Conservation (phyloP, 148 eudicot genomes). For the Amaranthus hypochondriacus region DNA sequence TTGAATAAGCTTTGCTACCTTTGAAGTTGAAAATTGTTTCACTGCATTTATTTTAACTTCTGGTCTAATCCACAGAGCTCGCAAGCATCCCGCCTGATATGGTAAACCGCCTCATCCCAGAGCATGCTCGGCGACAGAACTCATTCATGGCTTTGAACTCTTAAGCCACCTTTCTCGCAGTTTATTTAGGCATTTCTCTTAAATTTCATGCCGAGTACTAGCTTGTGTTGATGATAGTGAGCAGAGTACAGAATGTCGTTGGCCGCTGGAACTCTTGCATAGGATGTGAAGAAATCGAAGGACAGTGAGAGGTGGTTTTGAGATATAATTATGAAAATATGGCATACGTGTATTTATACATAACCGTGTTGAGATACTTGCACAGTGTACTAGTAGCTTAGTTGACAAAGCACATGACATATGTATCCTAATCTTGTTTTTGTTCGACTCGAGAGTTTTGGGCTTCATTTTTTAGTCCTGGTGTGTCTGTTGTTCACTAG, state of each 20-base stretch:
- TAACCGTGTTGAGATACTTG: neutral
- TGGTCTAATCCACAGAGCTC: conserved; percentile 50
- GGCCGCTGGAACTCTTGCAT: conserved; percentile 1
- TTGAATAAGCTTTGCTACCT: neutral
- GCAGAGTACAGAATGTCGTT: conserved; percentile 2
- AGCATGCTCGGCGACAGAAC: conserved; percentile 94
- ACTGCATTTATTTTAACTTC: neutral
- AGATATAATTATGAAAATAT: conserved; percentile 10
- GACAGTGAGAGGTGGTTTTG: conserved; percentile 4
- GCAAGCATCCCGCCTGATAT: conserved; percentile 71
- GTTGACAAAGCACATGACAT: conserved; percentile 7
- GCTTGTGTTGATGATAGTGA: conserved; percentile 13
- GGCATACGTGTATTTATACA: conserved; percentile 8
- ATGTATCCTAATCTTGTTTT: conserved; percentile 8
- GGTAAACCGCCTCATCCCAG: conserved; percentile 80
- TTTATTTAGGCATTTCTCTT: conserved; percentile 6
- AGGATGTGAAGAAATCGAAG: conserved; percentile 5
- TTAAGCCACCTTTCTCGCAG: conserved; percentile 22
- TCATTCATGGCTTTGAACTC: conserved; percentile 89
- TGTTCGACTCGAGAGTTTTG: conserved; percentile 1
- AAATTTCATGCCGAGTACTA: conserved; percentile 8
- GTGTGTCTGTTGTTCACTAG: conserved; percentile 11
- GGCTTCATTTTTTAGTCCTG: conserved; percentile 3
- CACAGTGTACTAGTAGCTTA: conserved; percentile 6
- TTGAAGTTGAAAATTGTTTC: neutral